Base-by-base conservation (phyloP, 2,329 filamentous ascomycete genomes). In the Podosphaera fusca region DNA sequence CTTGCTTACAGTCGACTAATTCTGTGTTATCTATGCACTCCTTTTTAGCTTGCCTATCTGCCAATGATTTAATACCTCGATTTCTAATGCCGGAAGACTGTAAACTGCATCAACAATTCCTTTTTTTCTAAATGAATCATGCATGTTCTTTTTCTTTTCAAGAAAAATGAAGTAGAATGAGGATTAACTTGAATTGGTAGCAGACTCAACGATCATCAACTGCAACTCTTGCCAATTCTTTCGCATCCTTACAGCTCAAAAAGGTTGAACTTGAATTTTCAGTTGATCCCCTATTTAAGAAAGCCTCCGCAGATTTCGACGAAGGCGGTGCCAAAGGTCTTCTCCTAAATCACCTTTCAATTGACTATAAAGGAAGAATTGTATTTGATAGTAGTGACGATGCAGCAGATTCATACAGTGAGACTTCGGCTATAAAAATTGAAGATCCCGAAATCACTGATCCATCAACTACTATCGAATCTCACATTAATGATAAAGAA, bases 371-470 rank as follows among this genome's bases (percentile, higher is more conserved):
- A 61, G 92, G 92, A 47, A 80, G 90, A 40, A 98, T 98, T 60
- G 89, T 98, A 4, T 98, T 98, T 67, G 92, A 98, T 71, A 96
- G 90, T 72, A 96, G 89, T 66, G 90, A 98, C 68, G 92, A 96
- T 68, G 70, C 77, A 29, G 77, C 73, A 14, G 79, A 82, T 61
- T 72, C 72, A 21, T 71, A 72, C 69, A 66, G 66, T 65, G 59
- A 67, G 58, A 64, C 63, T 10, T 58, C 63, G 56, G 62, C 59
- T 7, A 64, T 60, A 38, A 61, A 61, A 59, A 55, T 64, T 45
- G 68, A 67, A 56, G 88, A 95, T 67, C 73, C 73, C 33, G 78
- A 80, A 60, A 72, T 72, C 29, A 66, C 65, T 31, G 71, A 71
- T 50, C 69, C 69, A 38, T 67, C 67, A 5, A 68, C 70, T 38